Evolutionary conservation across 108 stramenopile genomes (phyloP).

Genomic region (Nannochloropsis oceanica): DNA sequence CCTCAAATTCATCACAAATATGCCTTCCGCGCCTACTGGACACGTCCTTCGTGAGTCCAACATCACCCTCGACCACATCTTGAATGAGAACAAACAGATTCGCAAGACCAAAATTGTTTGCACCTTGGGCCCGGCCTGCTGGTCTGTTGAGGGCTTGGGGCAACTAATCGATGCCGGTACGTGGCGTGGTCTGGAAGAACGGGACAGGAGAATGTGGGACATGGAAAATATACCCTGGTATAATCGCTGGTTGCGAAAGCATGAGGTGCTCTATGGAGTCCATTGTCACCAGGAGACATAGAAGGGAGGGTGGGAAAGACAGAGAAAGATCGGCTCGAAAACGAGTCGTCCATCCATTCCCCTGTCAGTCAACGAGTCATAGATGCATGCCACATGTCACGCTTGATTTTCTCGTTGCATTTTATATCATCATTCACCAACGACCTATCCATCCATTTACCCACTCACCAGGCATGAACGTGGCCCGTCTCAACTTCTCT

Average conservation of each 20-base stretch:
- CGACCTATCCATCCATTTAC: no score
- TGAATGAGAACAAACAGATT: constrained; percentile 8
- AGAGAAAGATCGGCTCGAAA: no score
- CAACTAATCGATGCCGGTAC: constrained; percentile 31
- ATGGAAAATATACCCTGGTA: background rate
- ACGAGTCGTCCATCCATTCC: no score
- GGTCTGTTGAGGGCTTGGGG: constrained; percentile 47
- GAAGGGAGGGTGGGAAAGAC: no score
- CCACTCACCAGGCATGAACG: constrained; percentile 53
- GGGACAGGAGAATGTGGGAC: background rate
- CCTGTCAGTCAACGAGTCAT: no score
- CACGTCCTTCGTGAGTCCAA: background rate
- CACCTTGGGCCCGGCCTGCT: constrained; percentile 74
- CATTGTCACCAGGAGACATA: no score
- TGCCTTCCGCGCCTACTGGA: background rate
- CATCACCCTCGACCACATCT: constrained; percentile 19
- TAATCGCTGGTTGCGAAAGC: no score
- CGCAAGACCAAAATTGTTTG: constrained; percentile 69
- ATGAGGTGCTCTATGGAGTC: no score
- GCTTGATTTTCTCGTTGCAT: no score
- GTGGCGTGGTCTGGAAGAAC: background rate
- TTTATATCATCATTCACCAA: no score
- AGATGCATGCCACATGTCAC: no score
- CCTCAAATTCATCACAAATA: background rate
- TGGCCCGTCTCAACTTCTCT: constrained; percentile 79